Conservation (phyloP, 768 basidiomycete genomes). For the Lactifluus pinguis region DNA sequence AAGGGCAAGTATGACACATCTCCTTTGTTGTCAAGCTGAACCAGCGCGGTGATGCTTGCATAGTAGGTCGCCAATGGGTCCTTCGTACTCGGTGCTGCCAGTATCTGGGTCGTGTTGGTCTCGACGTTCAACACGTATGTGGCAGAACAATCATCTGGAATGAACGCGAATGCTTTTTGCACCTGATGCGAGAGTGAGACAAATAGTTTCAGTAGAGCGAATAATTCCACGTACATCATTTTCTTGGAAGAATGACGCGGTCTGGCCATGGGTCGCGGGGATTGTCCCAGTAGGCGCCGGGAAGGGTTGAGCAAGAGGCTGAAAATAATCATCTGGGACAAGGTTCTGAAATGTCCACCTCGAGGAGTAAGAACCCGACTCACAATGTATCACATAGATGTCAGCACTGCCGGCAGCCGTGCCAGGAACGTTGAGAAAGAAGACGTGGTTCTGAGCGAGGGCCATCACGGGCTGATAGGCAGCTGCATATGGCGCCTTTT, state of each 20-base stretch:
- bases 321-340: conserved; percentile 63
- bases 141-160: conserved; percentile 62
- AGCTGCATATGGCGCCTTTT: conserved; percentile 41
- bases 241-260: conserved; percentile 58
- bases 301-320: conserved; percentile 57
- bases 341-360: background rate
- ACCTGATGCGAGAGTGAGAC: conserved; percentile 30
- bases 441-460: conserved; percentile 78
- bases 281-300: conserved; percentile 42
- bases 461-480: conserved; percentile 69
- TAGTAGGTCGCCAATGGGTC: conserved; percentile 56
- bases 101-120: conserved; percentile 55
- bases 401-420: conserved; percentile 58
- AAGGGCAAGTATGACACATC: conserved; percentile 53
- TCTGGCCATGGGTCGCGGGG: conserved; percentile 61
- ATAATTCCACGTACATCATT: conserved; percentile 33
- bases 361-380: conserved; percentile 23
- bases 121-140: conserved; percentile 71
- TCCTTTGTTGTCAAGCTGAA: conserved; percentile 60
- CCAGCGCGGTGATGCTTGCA: conserved; percentile 48
- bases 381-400: conserved; percentile 87
- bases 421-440: conserved; percentile 68
- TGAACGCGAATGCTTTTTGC: conserved; percentile 68
- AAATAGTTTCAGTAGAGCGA: background rate
- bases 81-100: conserved; percentile 51